Base-by-base conservation (phyloP, 139 green algal genomes). In the Limnomonas spitsbergensis region DNA sequence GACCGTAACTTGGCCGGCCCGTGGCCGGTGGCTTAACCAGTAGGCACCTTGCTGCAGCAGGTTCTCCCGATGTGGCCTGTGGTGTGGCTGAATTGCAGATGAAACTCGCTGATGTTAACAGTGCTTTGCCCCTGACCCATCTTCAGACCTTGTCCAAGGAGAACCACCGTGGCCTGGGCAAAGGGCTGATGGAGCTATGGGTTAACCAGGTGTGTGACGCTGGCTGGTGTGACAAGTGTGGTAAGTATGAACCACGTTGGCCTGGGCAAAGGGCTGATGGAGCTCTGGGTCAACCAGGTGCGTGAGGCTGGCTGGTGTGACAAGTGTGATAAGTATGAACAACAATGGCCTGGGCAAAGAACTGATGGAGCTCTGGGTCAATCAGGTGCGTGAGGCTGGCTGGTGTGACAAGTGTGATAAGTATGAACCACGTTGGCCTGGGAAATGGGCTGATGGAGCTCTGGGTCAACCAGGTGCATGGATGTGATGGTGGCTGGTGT, bases 261-360 rank as follows among this genome's bases (percentile, higher is more conserved):
- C 53, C 74, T 80, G 40, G 82, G 82, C 0, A 69, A 75, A 34
- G 61, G 83, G 40, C 78, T 87, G 47, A 39, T 87, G 70, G 82
- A 87, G 78, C 78, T 87, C 37, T 87, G 82, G 82, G 78, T 87
- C 1, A 87, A 87, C 66, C 82, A 87, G 78, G 78, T 87, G 53
- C 14, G 47, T 14, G 20, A 61, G 14, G n/a, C n/a, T n/a, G n/a
- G 47, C 14, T 20, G 9, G 47, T 61, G 47, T n/a, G 14, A n/a
- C 47, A 61, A 9, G 47, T n/a, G 47, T 61, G 47, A 9, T 61
- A n/a, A 9, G 14, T 61, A 9, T 20, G 42, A 81, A 80, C 36
- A 40, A 53, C 2, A 66, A 42, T 27, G 47, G 81, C 53, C 74
- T 80, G 40, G 82, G 82, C 0, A 69, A 75, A 34, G 61, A 82